Evolutionary conservation across 495 filamentous ascomycete species (phyloP), one percentile per base, ranked within the genome.

Genomic region (Aspergillus sparsus): DNA sequence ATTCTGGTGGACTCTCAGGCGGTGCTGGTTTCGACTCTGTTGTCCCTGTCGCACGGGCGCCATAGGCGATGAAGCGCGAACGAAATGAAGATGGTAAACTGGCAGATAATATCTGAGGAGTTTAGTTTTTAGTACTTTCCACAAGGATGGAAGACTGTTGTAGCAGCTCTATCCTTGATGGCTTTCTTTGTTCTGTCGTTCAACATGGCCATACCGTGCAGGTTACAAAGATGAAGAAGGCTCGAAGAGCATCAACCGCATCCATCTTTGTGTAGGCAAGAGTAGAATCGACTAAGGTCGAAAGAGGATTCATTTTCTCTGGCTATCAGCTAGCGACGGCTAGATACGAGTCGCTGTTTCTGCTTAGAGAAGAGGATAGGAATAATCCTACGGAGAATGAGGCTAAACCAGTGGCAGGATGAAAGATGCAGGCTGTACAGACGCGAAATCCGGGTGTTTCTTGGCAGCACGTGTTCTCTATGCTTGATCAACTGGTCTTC

Each of bases 11-110:
- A 35, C 42, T 62, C 21, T 34, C 49, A 54, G 52, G 45, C 39
- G 21, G 55, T 37, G 58, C 41, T 41, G 62, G 47, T 33, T 55
- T 36, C 32, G 71, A 57, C 47, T 63, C 55, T 55, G 54, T 50
- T 31, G 66, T 66, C 16, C 67, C 62, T 55, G 74, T 77, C 34
- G 81, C 72, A 67, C 85, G 81, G 18, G 83, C 73, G 49, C 85
- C 85, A 67, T 87, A 88, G 39, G 74, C 65, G 34, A 88, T 69
- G 68, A 86, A 85, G 45, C 84, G 83, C 46, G 66, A 62, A 52
- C 72, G 77, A 21, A 87, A 65, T n/a, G 77, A 60, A 36, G 81
- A 74, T n/a, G 80, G 66, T 58, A 79, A 68, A 66, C 75, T 79
- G 50, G 83, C 71, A 31, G 82, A 68, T 27, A 87, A 60, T n/a